A percentile compares a stretch with the other conserved stretches of the same genome.
Conservation (phyloP, 2,329 filamentous ascomycete genomes). For the Colletotrichum camelliae region DNA sequence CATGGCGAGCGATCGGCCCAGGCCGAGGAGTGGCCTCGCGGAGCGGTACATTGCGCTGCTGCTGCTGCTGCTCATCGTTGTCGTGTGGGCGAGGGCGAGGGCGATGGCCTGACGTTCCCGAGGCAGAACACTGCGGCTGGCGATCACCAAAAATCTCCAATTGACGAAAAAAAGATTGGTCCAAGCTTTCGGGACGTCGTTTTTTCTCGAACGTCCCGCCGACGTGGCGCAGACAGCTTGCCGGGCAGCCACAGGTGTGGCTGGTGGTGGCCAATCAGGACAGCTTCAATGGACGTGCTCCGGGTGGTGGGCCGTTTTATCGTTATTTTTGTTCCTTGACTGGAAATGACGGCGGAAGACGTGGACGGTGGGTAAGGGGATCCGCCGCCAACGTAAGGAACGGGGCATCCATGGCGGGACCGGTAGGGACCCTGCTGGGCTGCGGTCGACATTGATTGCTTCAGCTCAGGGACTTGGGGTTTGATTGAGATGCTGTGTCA, state of each 20-base stretch:
- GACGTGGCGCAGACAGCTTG: neutral
- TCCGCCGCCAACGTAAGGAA: conserved; percentile 1
- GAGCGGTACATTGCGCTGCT: conserved; percentile 5
- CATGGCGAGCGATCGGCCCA: neutral
- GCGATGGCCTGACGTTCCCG: neutral
- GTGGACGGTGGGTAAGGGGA: neutral
- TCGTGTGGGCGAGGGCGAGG: neutral
- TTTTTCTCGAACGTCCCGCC: neutral
- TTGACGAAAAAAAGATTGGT: conserved; percentile 1
- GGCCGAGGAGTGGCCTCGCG: conserved; percentile 16
- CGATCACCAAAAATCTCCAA: conserved; percentile 4
- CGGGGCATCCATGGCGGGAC: neutral
- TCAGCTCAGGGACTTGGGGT: neutral
- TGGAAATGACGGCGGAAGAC: neutral
- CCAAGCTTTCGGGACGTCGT: conserved; percentile 6
- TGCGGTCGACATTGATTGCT: neutral
- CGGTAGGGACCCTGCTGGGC: neutral
- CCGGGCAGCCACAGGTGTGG: neutral
- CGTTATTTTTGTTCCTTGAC: neutral
- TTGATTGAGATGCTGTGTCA: neutral
- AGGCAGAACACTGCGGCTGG: neutral
- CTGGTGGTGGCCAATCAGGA: neutral
- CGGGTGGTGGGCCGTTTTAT: neutral
- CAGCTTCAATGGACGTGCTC: neutral
- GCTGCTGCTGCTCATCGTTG: neutral